Conservation (phyloP, 257 asterid species). For the Marsdenia floribunda region DNA sequence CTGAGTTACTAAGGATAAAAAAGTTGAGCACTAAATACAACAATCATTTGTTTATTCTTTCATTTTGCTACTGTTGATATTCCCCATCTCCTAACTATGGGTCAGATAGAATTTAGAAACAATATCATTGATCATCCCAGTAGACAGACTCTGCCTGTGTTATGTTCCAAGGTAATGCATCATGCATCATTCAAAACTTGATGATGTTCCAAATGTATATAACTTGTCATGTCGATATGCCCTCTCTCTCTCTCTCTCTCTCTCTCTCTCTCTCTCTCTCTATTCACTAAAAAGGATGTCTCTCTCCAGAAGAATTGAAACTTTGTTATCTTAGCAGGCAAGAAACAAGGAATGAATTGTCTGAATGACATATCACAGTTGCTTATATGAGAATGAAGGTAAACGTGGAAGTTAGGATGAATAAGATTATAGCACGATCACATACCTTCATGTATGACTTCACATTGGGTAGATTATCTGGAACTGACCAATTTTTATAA, state of each 20-base stretch:
- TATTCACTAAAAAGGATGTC: background rate
- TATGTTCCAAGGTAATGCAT: background rate
- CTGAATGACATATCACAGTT: background rate
- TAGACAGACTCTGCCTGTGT: background rate
- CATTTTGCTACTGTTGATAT: background rate
- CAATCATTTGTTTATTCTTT: too few relatives aligned
- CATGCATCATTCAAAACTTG: background rate
- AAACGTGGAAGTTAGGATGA: background rate
- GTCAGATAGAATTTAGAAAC: background rate
- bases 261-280: background rate
- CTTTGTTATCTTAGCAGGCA: background rate
- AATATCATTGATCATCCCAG: background rate
- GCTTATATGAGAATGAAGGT: background rate
- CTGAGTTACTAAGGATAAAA: too few relatives aligned
- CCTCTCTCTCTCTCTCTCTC: background rate
- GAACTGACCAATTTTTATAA: slow-evolving; percentile 83
- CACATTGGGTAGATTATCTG: slow-evolving; percentile 59
- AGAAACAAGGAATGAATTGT: background rate
- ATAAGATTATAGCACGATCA: background rate
- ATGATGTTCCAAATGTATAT: background rate
- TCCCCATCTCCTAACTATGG: background rate
- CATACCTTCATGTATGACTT: slow-evolving; percentile 85
- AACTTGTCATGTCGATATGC: background rate
- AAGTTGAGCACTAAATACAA: too few relatives aligned
- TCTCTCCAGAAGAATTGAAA: background rate